Evolutionary conservation across 768 basidiomycete genomes (phyloP), one percentile per base, ranked within the genome.

Genomic region (Agaricus sinodeliciosus): DNA sequence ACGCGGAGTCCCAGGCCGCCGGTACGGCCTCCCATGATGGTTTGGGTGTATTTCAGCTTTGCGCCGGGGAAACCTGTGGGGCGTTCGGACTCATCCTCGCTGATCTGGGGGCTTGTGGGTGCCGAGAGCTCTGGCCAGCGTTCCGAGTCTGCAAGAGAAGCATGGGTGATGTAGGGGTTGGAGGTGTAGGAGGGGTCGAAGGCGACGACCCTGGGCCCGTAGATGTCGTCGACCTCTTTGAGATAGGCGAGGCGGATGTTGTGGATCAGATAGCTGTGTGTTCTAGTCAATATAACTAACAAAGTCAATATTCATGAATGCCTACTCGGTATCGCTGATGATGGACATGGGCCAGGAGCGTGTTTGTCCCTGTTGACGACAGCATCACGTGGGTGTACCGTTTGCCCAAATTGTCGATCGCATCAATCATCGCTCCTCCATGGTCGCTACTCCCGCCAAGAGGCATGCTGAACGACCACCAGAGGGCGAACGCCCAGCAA

Each of bases 171-270:
- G 66, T 94, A 93, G 0, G 90, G 85, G 63, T 94, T 95, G 11
- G 84, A 75, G 15, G 81, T 71, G 71, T 91, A 88, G 0, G 82
- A 77, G 0, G 87, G 85, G 62, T 85, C 84, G 46, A 94, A 73
- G 5, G 90, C 81, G 60, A 96, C 84, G 62, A 95, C 75, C 27
- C 91, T 80, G 0, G 84, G 70, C 12, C 88, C 88, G 62, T 94
- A 90, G 0, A 86, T 84, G 62, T 96, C 94, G 53, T 92, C 87
- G 37, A 92, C 82, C 59, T 86, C 82, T 55, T 92, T 87, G n/a
- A 97, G 75, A 63, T 94, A 93, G 11, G 86, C 82, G 25, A 97
- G 73, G 4, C 94, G 85, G 4, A 96, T 73, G 58, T 79, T 82
- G 65, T 96, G 94, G 7, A 94, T 87, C 35, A 95, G 74, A 64